Evolutionary conservation across 2,329 filamentous ascomycete genomes (phyloP).

Genomic region (Aspergillus brunneoviolaceus): DNA sequence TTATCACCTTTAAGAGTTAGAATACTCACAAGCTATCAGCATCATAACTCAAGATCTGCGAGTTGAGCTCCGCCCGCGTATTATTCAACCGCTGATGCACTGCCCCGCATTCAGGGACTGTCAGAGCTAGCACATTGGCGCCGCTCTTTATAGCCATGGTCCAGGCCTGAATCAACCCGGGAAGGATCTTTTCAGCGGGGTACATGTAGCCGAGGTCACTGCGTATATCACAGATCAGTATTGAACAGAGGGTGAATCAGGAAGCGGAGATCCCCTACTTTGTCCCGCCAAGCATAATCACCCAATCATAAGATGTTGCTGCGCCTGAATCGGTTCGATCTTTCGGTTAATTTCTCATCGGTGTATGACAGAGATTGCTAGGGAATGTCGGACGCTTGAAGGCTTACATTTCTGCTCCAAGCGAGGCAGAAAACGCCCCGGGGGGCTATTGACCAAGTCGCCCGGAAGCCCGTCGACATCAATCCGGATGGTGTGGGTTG

Average conservation of each 20-base stretch:
- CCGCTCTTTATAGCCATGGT: conserved; percentile 50
- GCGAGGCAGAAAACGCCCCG: conserved; percentile 33
- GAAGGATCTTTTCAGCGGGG: conserved; percentile 47
- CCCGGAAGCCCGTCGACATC: conserved; percentile 54
- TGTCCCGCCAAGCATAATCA: conserved; percentile 63
- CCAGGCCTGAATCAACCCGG: conserved; percentile 53
- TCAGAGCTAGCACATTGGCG: conserved; percentile 62
- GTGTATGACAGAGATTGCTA: neutral
- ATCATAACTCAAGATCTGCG: conserved; percentile 52
- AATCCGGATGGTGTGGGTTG: conserved; percentile 41
- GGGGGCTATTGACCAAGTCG: conserved; percentile 46
- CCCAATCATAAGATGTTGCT: conserved; percentile 54
- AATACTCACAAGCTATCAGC: conserved; percentile 54
- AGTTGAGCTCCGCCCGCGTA: conserved; percentile 52
- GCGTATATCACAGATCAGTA: neutral
- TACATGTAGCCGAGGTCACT: conserved; percentile 51
- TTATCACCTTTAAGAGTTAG: neutral
- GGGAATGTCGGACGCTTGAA: neutral
- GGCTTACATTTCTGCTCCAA: conserved; percentile 28
- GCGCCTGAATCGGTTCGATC: neutral
- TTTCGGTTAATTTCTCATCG: neutral
- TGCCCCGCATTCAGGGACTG: conserved; percentile 56
- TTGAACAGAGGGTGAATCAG: neutral
- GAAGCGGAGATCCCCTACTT: conserved; percentile 40
- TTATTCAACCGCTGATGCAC: conserved; percentile 30